Conservation (phyloP, 768 basidiomycete species). For the Panaeolus cyanescens region DNA sequence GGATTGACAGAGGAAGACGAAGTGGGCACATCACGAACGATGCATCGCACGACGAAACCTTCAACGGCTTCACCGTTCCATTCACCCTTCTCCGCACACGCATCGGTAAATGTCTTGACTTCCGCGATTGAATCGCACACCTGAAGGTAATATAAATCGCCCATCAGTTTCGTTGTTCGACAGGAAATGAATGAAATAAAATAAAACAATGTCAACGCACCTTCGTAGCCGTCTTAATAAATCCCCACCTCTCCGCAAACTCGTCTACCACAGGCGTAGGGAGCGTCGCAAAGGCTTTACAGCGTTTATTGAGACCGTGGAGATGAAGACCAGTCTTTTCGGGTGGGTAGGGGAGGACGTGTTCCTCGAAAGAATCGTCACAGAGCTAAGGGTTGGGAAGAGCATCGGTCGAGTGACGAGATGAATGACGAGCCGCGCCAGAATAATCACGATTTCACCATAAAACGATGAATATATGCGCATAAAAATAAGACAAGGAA, state of each 20-base stretch:
- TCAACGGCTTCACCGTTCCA: conserved; percentile 89
- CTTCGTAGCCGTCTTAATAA: conserved; percentile 74
- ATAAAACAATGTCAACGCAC: conserved; percentile 18
- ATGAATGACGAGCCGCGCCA: too few relatives aligned
- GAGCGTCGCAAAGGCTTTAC: conserved; percentile 69
- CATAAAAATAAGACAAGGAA: neutral
- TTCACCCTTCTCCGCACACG: conserved; percentile 62
- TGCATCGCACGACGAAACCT: conserved; percentile 92
- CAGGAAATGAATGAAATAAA: too few relatives aligned
- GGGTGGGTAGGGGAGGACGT: conserved; percentile 82
- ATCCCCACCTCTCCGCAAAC: conserved; percentile 91
- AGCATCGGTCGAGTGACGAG: neutral
- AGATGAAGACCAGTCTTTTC: conserved; percentile 90
- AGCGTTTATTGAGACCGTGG: conserved; percentile 83
- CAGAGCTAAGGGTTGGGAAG: conserved; percentile 68
- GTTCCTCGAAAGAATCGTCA: conserved; percentile 97
- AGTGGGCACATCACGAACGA: conserved; percentile 46
- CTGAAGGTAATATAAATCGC: neutral
- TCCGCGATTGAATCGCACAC: conserved; percentile 57
- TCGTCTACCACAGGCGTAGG: conserved; percentile 65
- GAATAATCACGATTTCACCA: too few relatives aligned
- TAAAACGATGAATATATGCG: neutral
- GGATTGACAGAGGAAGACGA: neutral
- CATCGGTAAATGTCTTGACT: conserved; percentile 73
- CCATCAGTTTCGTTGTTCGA: too few relatives aligned